A percentile compares a stretch with the other conserved stretches of the same genome.
These are phyloP conservation scores for Lentinula raphanica DNA, from an alignment of 768 basidiomycete species.

Conservation along the genomic window DNA sequence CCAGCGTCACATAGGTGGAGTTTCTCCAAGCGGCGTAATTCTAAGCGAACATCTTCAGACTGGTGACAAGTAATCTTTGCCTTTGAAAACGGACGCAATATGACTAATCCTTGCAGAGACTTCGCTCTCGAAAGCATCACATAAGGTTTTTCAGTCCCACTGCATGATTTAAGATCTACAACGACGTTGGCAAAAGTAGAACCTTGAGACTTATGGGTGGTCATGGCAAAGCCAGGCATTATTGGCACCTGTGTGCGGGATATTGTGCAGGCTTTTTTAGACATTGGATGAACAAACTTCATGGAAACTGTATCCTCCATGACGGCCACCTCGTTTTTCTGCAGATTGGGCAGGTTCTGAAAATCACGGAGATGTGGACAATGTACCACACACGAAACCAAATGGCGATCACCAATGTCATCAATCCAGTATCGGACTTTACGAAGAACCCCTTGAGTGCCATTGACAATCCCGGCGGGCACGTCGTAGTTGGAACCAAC, in stretches of 20 bases:
- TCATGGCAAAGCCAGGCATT: constrained; percentile 21
- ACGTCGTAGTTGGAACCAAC: constrained; percentile 22
- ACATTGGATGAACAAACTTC: constrained; percentile 8
- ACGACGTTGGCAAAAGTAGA: constrained; percentile 14
- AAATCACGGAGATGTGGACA: background rate
- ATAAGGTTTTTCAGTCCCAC: constrained; percentile 18
- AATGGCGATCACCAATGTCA: constrained; percentile 7
- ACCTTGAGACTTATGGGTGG: constrained; percentile 24
- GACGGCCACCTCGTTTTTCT: constrained; percentile 8
- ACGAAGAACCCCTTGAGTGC: constrained; percentile 10
- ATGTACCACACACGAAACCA: constrained; percentile 14
- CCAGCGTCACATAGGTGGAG: too few species aligned
- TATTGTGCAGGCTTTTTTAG: constrained; percentile 2
- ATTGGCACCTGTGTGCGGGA: constrained; percentile 19
- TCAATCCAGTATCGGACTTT: constrained; percentile 12
- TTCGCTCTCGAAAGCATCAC: constrained; percentile 18
- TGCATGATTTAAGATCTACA: constrained; percentile 16
- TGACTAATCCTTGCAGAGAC: background rate
- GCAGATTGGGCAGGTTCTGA: constrained; percentile 10
- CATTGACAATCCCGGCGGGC: constrained; percentile 21
- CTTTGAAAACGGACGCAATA: background rate
- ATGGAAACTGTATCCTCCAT: constrained; percentile 12
- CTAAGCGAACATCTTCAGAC: background rate
- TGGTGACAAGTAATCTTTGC: background rate
- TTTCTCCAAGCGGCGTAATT: too few species aligned